Evolutionary conservation across 2,329 filamentous ascomycete genomes (phyloP).

Genomic region (Arthrobotrys pseudoclavata): DNA sequence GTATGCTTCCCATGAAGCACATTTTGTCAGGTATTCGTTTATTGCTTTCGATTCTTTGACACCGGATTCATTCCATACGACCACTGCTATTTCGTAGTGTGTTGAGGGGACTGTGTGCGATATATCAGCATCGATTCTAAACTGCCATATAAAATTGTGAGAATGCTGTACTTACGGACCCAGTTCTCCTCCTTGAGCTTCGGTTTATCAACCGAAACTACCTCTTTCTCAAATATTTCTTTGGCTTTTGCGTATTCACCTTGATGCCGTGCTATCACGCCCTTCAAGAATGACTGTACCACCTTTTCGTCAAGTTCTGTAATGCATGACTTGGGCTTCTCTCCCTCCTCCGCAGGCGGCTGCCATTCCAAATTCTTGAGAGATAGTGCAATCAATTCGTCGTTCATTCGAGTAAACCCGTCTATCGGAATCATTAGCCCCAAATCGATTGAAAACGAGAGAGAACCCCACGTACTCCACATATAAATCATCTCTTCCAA

Average conservation of each 20-base stretch:
- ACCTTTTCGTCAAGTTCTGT: conserved; percentile 74
- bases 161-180: conserved; percentile 70
- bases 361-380: conserved; percentile 75
- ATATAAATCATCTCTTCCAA: conserved; percentile 92
- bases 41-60: conserved; percentile 73
- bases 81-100: conserved; percentile 87
- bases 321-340: conserved; percentile 64
- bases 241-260: conserved; percentile 76
- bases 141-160: conserved; percentile 1
- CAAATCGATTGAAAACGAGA: neutral
- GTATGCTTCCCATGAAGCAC: conserved; percentile 78
- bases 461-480: conserved; percentile 72
- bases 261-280: conserved; percentile 76
- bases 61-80: conserved; percentile 78
- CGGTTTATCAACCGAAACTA: conserved; percentile 73
- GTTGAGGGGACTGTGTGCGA: conserved; percentile 73
- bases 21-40: conserved; percentile 75
- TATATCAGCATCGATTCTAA: conserved; percentile 7
- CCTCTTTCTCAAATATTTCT: conserved; percentile 71
- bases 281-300: conserved; percentile 76
- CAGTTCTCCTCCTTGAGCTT: conserved; percentile 72
- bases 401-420: conserved; percentile 83
- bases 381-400: conserved; percentile 75
- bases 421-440: conserved; percentile 65
- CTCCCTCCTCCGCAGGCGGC: conserved; percentile 71